Evolutionary conservation across 2,329 filamentous ascomycete genomes (phyloP), one percentile per base, ranked within the genome.

Genomic region (Camillea tinctor): DNA sequence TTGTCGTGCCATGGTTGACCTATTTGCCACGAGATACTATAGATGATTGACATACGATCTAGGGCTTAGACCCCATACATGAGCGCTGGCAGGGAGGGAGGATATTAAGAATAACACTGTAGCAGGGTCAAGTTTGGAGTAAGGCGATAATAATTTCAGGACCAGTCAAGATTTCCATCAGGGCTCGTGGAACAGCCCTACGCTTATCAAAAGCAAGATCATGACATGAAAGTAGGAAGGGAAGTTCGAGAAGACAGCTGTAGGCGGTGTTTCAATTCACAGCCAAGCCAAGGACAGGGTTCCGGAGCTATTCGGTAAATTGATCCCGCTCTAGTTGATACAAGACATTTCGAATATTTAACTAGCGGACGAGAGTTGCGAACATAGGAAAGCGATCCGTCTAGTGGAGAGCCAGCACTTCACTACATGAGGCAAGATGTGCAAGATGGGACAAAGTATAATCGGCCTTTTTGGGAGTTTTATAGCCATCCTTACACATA

Each of bases 71-170:
- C 36, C n/a, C 36, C 36, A 44, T 44, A 44, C 36, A 44, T 44
- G 36, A n/a, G 11, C 15, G n/a, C 36, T 3, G 36, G 36, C 36
- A 17, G 17, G 36, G 36, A 44, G 17, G 36, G 11, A 44, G 63
- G 57, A 54, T 55, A 53, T 19, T 11, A 53, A 9, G 23, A 13
- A 53, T 19, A 22, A 15, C 44, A 62, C 36, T 2, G 36, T 64
- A 56, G 54, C 60, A 60, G 59, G 64, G 62, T 64, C 64, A 62
- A 59, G 64, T 66, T 63, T 69, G 64, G 65, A 65, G 64, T 66
- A 66, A 44, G 36, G 36, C 36, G 36, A 17, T n/a, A 44, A 17
- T 44, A 44, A 44, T 44, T 44, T 44, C 61, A 60, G 50, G 60
- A 62, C 54, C 64, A 55, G 56, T 58, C 50, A 24, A 26, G 51